Percentiles rank a stretch among this genome's conserved stretches.
These are phyloP conservation scores for Rhinocladiella similis DNA, from an alignment of 2,329 filamentous ascomycete species.

Conservation along the genomic window DNA sequence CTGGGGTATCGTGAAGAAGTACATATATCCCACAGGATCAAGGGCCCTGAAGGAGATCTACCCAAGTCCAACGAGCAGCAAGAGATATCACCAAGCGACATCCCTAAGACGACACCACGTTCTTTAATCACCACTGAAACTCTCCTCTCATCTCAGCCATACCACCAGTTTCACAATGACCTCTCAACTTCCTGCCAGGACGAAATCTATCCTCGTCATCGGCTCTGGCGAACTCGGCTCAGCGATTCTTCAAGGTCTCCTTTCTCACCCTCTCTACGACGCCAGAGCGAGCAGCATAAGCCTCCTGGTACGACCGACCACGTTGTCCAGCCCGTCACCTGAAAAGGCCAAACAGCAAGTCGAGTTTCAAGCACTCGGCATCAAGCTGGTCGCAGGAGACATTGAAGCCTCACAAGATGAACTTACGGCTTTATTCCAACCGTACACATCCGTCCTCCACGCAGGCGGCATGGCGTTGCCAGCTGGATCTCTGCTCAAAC, in stretches of 20 bases:
- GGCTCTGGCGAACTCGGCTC: conserved; percentile 68
- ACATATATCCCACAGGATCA: no score
- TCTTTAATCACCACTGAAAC: no score
- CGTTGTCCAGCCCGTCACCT: conserved; percentile 42
- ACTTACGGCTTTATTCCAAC: conserved; percentile 46
- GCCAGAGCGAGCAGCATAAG: conserved; percentile 43
- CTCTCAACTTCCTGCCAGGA: conserved; percentile 1
- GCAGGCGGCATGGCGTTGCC: conserved; percentile 63
- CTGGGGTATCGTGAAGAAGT: no score
- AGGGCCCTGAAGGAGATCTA: no score
- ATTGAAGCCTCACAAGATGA: conserved; percentile 34
- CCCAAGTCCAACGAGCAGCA: no score
- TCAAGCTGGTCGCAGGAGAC: conserved; percentile 49
- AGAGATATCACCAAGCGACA: no score
- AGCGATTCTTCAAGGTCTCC: conserved; percentile 55
- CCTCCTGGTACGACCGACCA: conserved; percentile 55
- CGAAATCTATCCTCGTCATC: conserved; percentile 55
- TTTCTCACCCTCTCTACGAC: conserved; percentile 42
- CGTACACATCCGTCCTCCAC: conserved; percentile 51
- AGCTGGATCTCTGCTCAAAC: conserved; percentile 57
- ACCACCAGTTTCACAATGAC: background rate
- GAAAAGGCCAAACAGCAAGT: conserved; percentile 36
- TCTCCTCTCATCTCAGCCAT: no score
- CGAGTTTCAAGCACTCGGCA: conserved; percentile 39
- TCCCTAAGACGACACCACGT: no score